Percentiles rank a stretch among this genome's conserved stretches.
phyloP scores from a whole-genome alignment of 108 stramenopile species.

The Stephanodiscus minutulus region DNA sequence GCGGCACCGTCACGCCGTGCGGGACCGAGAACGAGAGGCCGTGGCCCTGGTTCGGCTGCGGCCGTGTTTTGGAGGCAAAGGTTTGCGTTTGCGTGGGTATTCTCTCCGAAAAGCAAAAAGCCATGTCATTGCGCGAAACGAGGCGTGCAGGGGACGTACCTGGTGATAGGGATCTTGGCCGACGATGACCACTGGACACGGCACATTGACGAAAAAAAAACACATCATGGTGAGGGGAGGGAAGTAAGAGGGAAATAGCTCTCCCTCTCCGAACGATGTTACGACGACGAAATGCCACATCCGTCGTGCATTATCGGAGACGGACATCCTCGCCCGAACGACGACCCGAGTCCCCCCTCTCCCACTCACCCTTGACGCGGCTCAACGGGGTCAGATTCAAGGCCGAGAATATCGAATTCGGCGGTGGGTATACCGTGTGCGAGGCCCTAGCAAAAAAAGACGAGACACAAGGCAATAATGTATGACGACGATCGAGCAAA shows the following conservation, averaged over 20 bases:
- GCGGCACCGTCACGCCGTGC: constrained; percentile 78
- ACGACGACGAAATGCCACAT: neutral
- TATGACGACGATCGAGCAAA: too few species aligned
- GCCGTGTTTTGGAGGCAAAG: neutral
- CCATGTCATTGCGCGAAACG: neutral
- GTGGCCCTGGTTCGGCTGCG: constrained; percentile 67
- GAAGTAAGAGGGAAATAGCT: neutral
- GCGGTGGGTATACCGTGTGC: constrained; percentile 83
- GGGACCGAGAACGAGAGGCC: constrained; percentile 87
- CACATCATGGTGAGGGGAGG: neutral
- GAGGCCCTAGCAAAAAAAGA: constrained; percentile 23
- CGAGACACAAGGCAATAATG: neutral
- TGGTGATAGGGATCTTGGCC: constrained; percentile 91
- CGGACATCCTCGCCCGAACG: neutral
- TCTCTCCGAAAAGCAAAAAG: neutral
- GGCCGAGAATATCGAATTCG: constrained; percentile 83
- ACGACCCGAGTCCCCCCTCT: neutral
- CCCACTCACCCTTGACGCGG: constrained; percentile 67
- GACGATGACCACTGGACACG: constrained; percentile 65
- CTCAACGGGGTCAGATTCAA: constrained; percentile 87
- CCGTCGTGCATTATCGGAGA: neutral
- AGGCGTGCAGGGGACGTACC: neutral
- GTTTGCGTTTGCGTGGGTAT: neutral
- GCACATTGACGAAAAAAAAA: neutral
- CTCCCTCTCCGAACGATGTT: neutral